A percentile compares a stretch with the other conserved stretches of the same genome.
Conservation (phyloP, 495 filamentous ascomycete species). For the Chaetomium tenue region DNA sequence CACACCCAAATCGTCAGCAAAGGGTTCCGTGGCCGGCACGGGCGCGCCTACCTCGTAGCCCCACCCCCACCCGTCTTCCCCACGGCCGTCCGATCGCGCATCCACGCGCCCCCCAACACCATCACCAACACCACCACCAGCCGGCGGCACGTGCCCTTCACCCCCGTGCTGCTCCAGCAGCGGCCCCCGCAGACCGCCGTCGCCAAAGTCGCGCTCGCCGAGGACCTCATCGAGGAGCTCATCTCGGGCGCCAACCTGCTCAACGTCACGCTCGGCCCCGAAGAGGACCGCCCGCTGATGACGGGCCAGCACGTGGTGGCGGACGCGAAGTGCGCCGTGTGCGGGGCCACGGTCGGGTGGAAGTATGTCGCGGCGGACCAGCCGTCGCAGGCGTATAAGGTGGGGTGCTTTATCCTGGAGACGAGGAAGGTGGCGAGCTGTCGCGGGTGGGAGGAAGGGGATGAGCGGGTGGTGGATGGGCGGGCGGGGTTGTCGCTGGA, state of each 20-base stretch:
- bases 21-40: conserved; percentile 91
- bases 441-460: conserved; percentile 65
- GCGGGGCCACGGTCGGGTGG: conserved; percentile 77
- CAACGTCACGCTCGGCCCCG: conserved; percentile 48
- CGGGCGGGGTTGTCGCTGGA: not conserved
- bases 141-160: not conserved
- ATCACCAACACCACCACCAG: conserved; percentile 21
- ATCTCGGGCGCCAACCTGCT: conserved; percentile 31
- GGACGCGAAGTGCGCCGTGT: conserved; percentile 53
- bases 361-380: conserved; percentile 89
- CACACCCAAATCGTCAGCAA: conserved; percentile 81
- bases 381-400: conserved; percentile 80
- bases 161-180: too few relatives aligned
- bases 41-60: conserved; percentile 84
- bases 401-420: conserved; percentile 96
- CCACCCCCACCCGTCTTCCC: conserved; percentile 37
- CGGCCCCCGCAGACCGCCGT: conserved; percentile 9
- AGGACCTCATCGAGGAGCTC: not conserved
- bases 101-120: conserved; percentile 28
- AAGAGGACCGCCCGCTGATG: conserved; percentile 70
- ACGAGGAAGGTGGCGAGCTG: conserved; percentile 66
- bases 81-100: conserved; percentile 22
- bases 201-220: not conserved
- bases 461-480: conserved; percentile 4
- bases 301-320: conserved; percentile 71